Percentiles rank a stretch among this genome's conserved stretches.
Evolutionary conservation across 2,329 filamentous ascomycete species (phyloP).

Genomic region (Hypoxylon rubiginosum): DNA sequence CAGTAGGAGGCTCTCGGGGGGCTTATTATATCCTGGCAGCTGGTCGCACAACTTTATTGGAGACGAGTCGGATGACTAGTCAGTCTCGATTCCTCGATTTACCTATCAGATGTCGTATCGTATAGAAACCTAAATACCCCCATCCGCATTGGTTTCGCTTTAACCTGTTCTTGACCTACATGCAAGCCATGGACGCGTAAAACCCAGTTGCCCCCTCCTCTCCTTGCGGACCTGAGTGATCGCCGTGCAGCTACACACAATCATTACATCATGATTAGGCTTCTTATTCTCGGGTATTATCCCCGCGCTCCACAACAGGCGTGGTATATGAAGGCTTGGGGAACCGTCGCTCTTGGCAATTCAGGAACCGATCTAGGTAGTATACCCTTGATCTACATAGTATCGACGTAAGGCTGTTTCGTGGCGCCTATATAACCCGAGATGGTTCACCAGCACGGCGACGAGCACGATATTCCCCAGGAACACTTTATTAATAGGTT

Average conservation of each 20-base stretch:
- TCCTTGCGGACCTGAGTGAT: slow-evolving; percentile 31
- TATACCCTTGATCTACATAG: slow-evolving; percentile 15
- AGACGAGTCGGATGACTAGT: slow-evolving; percentile 15
- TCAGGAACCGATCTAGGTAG: slow-evolving; percentile 30
- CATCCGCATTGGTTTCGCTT: no score
- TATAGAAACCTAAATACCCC: slow-evolving; percentile 24
- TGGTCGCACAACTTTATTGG: slow-evolving; percentile 6
- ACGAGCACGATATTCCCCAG: slow-evolving; percentile 65
- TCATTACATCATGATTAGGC: slow-evolving; percentile 45
- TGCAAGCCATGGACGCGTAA: slow-evolving; percentile 7
- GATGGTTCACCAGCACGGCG: slow-evolving; percentile 65
- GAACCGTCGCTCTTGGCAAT: slow-evolving; percentile 35
- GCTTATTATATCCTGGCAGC: slow-evolving; percentile 11
- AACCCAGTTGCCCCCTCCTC: slow-evolving; percentile 27
- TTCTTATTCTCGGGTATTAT: slow-evolving; percentile 24
- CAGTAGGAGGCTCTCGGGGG: not conserved
- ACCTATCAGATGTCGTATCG: not conserved
- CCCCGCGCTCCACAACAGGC: slow-evolving; percentile 23
- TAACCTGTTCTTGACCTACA: slow-evolving; percentile 8
- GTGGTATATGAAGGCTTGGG: slow-evolving; percentile 35
- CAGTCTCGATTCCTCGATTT: not conserved
- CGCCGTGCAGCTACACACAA: slow-evolving; percentile 25
- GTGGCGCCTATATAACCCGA: slow-evolving; percentile 39
- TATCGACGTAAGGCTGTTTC: slow-evolving; percentile 12
- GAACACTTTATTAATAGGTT: slow-evolving; percentile 63